Percentiles rank a stretch among this genome's conserved stretches.
phyloP scores from a whole-genome alignment of 306 rosid genomes.

The Sicyos edulis region DNA sequence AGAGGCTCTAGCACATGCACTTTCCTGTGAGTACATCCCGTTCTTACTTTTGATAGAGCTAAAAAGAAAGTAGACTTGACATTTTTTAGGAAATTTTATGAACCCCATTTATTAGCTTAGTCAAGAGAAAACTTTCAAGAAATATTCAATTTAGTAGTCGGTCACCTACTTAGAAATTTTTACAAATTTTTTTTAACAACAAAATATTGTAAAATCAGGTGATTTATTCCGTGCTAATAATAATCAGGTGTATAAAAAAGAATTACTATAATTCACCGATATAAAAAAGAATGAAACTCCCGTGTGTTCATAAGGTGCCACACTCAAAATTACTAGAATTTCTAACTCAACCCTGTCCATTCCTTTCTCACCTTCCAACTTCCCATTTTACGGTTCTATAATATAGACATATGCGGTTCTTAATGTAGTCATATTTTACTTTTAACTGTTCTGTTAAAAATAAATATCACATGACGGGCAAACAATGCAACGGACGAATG shows the following conservation, averaged over 20 bases:
- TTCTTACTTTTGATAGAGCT: background rate
- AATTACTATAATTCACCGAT: no score
- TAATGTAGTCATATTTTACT: no score
- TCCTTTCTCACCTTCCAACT: no score
- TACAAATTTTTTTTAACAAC: no score
- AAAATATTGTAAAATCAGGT: no score
- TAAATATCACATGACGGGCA: background rate
- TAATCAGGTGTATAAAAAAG: no score
- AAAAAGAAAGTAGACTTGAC: background rate
- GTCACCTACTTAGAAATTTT: no score
- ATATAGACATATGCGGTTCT: no score
- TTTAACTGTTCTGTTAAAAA: background rate
- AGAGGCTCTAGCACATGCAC: conserved; percentile 72
- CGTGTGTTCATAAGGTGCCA: background rate
- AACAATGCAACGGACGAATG: background rate
- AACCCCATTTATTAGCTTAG: background rate
- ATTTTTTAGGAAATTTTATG: background rate
- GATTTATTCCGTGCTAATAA: no score
- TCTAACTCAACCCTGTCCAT: no score
- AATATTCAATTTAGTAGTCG: no score
- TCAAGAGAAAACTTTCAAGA: no score
- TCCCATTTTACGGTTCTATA: background rate
- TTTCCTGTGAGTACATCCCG: conserved; percentile 49
- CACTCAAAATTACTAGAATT: background rate
- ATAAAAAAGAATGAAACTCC: background rate